A percentile compares a stretch with the other conserved stretches of the same genome.
Conservation (phyloP, 352 stramenopile species). For the Plasmopara halstedii region DNA sequence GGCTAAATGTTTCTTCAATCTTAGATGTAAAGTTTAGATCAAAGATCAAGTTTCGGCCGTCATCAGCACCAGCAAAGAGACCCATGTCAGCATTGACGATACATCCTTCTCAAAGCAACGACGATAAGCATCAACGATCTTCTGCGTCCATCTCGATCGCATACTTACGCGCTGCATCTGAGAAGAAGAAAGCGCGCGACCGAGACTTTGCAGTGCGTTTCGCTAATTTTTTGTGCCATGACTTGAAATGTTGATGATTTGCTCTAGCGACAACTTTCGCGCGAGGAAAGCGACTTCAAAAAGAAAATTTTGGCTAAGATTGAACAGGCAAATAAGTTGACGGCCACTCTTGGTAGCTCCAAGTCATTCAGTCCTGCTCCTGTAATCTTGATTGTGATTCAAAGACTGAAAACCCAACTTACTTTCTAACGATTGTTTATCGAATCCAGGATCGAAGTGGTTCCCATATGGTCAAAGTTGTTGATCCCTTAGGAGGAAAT, state of each 20-base stretch:
- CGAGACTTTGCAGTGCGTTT: conserved; percentile 54
- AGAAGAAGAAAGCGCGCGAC: conserved; percentile 64
- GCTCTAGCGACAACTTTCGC: conserved; percentile 39
- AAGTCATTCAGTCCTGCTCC: conserved; percentile 41
- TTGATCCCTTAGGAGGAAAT: conserved; percentile 28
- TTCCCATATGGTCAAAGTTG: conserved; percentile 58
- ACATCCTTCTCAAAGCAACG: conserved; percentile 2
- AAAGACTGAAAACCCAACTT: neutral
- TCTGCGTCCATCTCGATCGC: conserved; percentile 43
- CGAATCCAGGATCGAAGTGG: conserved; percentile 49
- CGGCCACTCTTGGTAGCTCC: conserved; percentile 28
- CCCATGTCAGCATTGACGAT: conserved; percentile 13
- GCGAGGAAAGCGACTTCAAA: conserved; percentile 56
- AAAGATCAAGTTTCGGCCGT: conserved; percentile 34
- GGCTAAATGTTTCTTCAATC: neutral
- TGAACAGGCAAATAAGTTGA: conserved; percentile 77
- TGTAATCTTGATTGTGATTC: conserved; percentile 12
- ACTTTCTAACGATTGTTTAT: neutral
- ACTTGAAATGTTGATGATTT: neutral
- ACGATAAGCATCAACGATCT: conserved; percentile 6
- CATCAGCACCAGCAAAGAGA: conserved; percentile 45
- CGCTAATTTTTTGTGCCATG: too few species aligned
- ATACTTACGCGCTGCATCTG: conserved; percentile 43
- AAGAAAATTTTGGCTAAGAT: conserved; percentile 75
- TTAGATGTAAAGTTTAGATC: conserved; percentile 6